These are phyloP conservation scores for Yamadazyma nakazawae DNA, from an alignment of 805 yeast species.

Conservation along the genomic window DNA sequence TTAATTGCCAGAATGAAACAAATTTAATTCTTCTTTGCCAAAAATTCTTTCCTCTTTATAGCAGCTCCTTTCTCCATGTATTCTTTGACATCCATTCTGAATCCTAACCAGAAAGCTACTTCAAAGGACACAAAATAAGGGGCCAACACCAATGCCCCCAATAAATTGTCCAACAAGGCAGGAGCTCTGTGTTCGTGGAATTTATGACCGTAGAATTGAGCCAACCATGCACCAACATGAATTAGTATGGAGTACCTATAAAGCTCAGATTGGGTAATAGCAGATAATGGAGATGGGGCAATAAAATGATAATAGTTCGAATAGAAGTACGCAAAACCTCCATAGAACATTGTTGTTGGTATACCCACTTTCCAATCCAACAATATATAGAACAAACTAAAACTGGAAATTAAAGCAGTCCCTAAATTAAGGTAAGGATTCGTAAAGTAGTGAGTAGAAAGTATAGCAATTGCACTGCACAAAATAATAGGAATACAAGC, in stretches of 20 bases:
- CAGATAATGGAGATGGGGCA: constrained; percentile 1
- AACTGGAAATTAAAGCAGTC: constrained; percentile 41
- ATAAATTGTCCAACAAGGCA: constrained; percentile 75
- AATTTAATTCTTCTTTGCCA: constrained; percentile 1
- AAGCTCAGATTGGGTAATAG: constrained; percentile 18
- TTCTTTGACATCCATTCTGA: constrained; percentile 47
- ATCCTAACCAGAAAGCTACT: constrained; percentile 65
- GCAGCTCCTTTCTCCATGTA: constrained; percentile 49
- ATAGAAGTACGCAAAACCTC: constrained; percentile 20
- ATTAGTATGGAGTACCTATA: constrained; percentile 30
- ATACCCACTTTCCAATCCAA: constrained; percentile 49
- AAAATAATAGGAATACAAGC: constrained; percentile 78
- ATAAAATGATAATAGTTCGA: constrained; percentile 19
- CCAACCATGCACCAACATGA: constrained; percentile 66
- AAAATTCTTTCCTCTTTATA: constrained; percentile 8
- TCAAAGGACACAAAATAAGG: constrained; percentile 88
- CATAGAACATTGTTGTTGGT: constrained; percentile 25
- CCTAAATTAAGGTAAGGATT: constrained; percentile 46
- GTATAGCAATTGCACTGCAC: constrained; percentile 47
- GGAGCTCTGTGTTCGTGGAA: constrained; percentile 80
- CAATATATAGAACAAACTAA: constrained; percentile 54
- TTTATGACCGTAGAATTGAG: constrained; percentile 88
- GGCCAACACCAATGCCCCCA: constrained; percentile 85
- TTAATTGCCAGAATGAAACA: background rate
- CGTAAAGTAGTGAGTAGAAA: constrained; percentile 20